Percentiles rank a stretch among this genome's conserved stretches.
Conservation (phyloP, 805 yeast genomes). For the Ogataea henricii region DNA sequence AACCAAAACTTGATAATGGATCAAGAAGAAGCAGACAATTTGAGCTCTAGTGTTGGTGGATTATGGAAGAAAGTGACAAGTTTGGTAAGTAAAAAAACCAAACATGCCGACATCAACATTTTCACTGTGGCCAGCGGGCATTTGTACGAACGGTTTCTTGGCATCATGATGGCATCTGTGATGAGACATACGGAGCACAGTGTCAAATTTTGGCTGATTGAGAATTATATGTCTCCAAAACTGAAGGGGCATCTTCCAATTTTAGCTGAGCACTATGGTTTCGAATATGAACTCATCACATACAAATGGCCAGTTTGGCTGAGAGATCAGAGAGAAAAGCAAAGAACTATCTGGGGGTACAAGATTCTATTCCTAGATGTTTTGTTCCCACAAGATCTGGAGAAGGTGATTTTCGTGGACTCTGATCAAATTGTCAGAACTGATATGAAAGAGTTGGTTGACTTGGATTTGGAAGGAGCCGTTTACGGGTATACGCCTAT, state of each 20-base stretch:
- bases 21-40: slow-evolving; percentile 4
- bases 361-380: slow-evolving; percentile 86
- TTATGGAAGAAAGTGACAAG: slow-evolving; percentile 8
- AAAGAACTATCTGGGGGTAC: slow-evolving; percentile 84
- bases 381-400: slow-evolving; percentile 75
- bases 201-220: slow-evolving; percentile 85
- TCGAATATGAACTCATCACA: slow-evolving; percentile 74
- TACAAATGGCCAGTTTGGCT: slow-evolving; percentile 95
- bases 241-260: slow-evolving; percentile 62
- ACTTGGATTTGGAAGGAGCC: slow-evolving; percentile 72
- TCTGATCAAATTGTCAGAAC: slow-evolving; percentile 81
- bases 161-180: slow-evolving; percentile 82
- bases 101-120: slow-evolving; percentile 69
- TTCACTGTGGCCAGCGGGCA: slow-evolving; percentile 85
- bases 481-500: slow-evolving; percentile 87
- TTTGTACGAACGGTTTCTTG: slow-evolving; percentile 68
- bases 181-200: slow-evolving; percentile 62
- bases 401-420: slow-evolving; percentile 81
- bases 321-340: slow-evolving; percentile 73
- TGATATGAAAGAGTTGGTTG: slow-evolving; percentile 68
- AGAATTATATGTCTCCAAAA: slow-evolving; percentile 73
- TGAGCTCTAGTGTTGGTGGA: background rate
- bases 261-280: slow-evolving; percentile 58
- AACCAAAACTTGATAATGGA: slow-evolving; percentile 17
- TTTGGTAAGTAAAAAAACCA: slow-evolving; percentile 9